A percentile compares a stretch with the other conserved stretches of the same genome.
These are phyloP conservation scores for Pichia sporocuriosa DNA, from an alignment of 805 yeast species.

Conservation along the genomic window DNA sequence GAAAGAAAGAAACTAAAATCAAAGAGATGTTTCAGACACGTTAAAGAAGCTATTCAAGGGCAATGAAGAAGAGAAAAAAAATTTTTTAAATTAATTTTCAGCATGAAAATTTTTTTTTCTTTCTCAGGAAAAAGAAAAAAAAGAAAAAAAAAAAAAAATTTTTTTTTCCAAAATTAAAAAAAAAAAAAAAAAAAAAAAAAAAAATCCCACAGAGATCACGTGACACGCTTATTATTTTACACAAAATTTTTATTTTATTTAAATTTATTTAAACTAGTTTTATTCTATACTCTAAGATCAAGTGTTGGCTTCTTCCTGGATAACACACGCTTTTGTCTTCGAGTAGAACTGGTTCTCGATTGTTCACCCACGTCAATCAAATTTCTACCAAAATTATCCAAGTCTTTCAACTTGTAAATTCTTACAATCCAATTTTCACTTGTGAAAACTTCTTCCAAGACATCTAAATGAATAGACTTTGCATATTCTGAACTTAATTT, in stretches of 20 bases:
- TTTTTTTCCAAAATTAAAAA: not conserved
- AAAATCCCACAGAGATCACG: no score
- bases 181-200: not conserved
- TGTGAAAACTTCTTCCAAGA: constrained; percentile 90
- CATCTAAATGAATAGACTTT: constrained; percentile 51
- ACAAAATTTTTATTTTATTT: not conserved
- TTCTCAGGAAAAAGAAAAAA: not conserved
- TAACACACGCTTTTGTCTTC: constrained; percentile 23
- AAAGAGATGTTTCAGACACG: no score
- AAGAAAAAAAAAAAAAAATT: not conserved
- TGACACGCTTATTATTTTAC: no score
- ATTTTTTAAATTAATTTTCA: no score
- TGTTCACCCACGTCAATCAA: constrained; percentile 50
- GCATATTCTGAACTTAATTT: constrained; percentile 29
- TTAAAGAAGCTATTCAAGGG: no score
- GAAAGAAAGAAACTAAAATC: constrained; percentile 13
- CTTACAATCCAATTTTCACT: constrained; percentile 96
- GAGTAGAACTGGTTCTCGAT: constrained; percentile 31
- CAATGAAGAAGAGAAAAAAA: no score
- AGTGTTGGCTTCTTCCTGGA: constrained; percentile 26
- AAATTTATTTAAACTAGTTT: not conserved
- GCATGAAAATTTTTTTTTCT: no score
- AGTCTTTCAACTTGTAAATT: constrained; percentile 83
- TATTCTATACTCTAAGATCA: constrained; percentile 18
- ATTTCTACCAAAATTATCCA: constrained; percentile 82